Base-by-base conservation (phyloP, 768 basidiomycete genomes). In the Pleurotus giganteus region DNA sequence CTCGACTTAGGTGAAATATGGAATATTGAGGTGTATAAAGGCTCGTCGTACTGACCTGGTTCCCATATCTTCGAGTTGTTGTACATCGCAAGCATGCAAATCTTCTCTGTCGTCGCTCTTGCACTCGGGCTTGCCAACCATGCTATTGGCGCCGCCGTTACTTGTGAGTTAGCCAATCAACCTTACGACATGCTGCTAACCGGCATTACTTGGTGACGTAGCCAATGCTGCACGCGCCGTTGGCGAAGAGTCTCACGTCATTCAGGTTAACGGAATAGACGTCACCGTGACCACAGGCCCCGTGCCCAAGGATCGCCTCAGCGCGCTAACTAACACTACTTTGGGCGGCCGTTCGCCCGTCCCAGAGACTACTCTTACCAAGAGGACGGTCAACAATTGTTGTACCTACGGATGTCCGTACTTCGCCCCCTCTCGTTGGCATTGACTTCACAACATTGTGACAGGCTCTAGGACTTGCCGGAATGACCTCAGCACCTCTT, bases 351-450 rank as follows among this genome's bases (percentile, higher is more conserved):
- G 49, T 4, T 34, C 32, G 34, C 21, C 34, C 23, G 12, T n/a
- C 2, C 28, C 53, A 23, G 26, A 43, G 12, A 47, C 54, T 7
- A 26, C 54, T 13, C 54, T 56, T 17, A 47, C 46, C 23, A 56
- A 56, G 24, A 29, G 54, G 23, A 24, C 27, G 34, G 31, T 36
- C 15, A 56, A 19, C 36, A 47, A 56, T 13, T 21, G 32, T 0
- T 56, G 54, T 31, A 8, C 23, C n/a, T 47, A 37, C 15, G 54
- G 54, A 55, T 55, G 54, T 39, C 15, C 41, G 32, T 21, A 12
- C 12, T 19, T 15, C 36, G 17, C 15, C 11, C n/a, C 8, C 15
- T 39, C 46, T 27, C 26, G 17, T 27, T 13, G 34, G 17, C 29
- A 9, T n/a, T 27, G 32, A 28, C 27, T 43, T 21, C 13, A 19